Conservation (phyloP, 441 rosid genomes). For the Hura crepitans region DNA sequence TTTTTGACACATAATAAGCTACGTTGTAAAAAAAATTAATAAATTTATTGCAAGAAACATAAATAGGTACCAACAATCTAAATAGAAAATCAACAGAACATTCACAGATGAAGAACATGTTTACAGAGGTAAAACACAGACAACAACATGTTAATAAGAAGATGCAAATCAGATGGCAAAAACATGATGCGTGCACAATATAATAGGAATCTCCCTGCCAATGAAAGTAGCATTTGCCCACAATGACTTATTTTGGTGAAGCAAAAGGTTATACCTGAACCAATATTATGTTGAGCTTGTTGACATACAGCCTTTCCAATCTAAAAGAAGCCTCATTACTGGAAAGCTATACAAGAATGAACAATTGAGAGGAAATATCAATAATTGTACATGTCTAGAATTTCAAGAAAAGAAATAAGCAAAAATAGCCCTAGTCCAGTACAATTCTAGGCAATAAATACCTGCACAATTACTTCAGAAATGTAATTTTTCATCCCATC, state of each 20-base stretch:
- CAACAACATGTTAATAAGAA: background rate
- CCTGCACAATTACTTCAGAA: slow-evolving; percentile 99
- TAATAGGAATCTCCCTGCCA: background rate
- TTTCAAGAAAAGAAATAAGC: background rate
- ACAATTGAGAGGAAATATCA: background rate
- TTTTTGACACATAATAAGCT: background rate
- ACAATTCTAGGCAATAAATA: slow-evolving; percentile 21
- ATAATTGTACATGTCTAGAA: background rate
- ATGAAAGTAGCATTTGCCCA: background rate
- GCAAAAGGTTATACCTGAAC: slow-evolving; percentile 66
- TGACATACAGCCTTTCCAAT: slow-evolving; percentile 83
- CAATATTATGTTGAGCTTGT: slow-evolving; percentile 88
- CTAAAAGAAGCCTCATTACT: slow-evolving; percentile 87
- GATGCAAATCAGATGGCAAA: background rate
- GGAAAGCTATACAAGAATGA: slow-evolving; percentile 57
- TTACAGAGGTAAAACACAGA: background rate
- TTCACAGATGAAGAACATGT: background rate
- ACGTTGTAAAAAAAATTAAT: background rate
- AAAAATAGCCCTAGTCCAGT: background rate
- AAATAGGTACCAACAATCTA: background rate
- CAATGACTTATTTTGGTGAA: background rate
- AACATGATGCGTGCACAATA: background rate
- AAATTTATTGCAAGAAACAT: background rate
- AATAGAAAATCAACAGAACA: background rate
- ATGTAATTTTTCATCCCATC: slow-evolving; percentile 99